These are phyloP conservation scores for Mycena capillaripes DNA, from an alignment of 768 basidiomycete species.

Conservation along the genomic window DNA sequence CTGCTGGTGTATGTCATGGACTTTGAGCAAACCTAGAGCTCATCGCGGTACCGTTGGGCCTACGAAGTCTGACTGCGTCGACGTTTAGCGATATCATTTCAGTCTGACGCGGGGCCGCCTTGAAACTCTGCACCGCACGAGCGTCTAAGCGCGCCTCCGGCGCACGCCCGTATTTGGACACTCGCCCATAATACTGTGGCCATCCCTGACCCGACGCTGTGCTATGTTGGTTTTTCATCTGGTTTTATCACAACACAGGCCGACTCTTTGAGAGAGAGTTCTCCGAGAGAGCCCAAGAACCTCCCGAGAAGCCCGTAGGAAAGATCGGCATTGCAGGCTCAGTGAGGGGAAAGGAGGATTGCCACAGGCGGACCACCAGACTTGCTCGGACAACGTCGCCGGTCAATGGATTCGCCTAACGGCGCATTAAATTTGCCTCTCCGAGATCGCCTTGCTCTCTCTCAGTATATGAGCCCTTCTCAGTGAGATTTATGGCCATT, in stretches of 20 bases:
- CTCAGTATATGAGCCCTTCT: constrained; percentile 17
- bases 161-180: not conserved
- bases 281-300: not conserved
- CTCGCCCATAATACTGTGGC: constrained; percentile 11
- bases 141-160: not conserved
- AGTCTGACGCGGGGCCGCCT: not conserved
- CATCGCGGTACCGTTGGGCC: not conserved
- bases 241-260: constrained; percentile 5
- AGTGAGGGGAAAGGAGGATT: not conserved
- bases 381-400: not conserved
- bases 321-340: not conserved
- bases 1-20: not conserved
- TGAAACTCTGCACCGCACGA: not conserved
- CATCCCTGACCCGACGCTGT: constrained; percentile 5
- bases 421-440: not conserved
- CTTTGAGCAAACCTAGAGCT: not conserved
- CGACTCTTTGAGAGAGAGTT: not conserved
- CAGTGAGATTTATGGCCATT: not conserved
- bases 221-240: not conserved
- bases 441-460: constrained; percentile 21
- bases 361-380: not conserved
- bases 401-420: not conserved
- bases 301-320: constrained; percentile 21
- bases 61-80: not conserved
- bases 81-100: not conserved